phyloP scores from a whole-genome alignment of 2,329 filamentous ascomycete genomes.

The Colletotrichum truncatum region DNA sequence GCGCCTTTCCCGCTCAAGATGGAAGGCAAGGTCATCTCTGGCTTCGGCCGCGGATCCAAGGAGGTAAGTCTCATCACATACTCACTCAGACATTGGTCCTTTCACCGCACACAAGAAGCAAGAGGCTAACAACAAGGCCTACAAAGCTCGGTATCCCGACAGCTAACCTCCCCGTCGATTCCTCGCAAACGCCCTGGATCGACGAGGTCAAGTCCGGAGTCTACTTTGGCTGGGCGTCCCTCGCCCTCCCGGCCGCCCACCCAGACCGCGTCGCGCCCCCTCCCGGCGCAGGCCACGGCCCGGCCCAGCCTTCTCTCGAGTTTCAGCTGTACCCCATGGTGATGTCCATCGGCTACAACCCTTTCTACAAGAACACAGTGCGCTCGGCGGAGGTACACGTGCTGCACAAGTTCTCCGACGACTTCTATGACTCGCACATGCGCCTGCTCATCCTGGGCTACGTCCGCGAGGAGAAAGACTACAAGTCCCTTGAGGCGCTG shows the following conservation, averaged over 20 bases:
- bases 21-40: slow-evolving; percentile 87
- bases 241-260: slow-evolving; percentile 65
- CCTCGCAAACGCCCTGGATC: slow-evolving; percentile 68
- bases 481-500: slow-evolving; percentile 82
- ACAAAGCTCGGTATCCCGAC: slow-evolving; percentile 91
- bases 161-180: slow-evolving; percentile 86
- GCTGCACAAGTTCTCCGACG: slow-evolving; percentile 76
- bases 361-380: slow-evolving; percentile 92
- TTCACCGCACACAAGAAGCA: neutral
- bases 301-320: slow-evolving; percentile 37
- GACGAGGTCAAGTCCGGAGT: slow-evolving; percentile 77
- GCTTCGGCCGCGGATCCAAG: slow-evolving; percentile 93
- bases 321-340: slow-evolving; percentile 80
- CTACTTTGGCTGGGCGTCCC: slow-evolving; percentile 91
- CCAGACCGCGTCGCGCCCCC: slow-evolving; percentile 44
- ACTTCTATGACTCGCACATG: slow-evolving; percentile 88
- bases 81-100: too few species aligned
- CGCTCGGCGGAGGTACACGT: slow-evolving; percentile 92
- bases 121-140: slow-evolving; percentile 11
- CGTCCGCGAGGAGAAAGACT: slow-evolving; percentile 90
- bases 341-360: slow-evolving; percentile 96
- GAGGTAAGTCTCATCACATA: slow-evolving; percentile 68
- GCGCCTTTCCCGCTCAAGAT: slow-evolving; percentile 85
- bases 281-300: slow-evolving; percentile 28
- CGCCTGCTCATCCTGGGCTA: slow-evolving; percentile 85